These are phyloP conservation scores for Fusarium nematophilum DNA, from an alignment of 2,329 filamentous ascomycete species.

Conservation along the genomic window DNA sequence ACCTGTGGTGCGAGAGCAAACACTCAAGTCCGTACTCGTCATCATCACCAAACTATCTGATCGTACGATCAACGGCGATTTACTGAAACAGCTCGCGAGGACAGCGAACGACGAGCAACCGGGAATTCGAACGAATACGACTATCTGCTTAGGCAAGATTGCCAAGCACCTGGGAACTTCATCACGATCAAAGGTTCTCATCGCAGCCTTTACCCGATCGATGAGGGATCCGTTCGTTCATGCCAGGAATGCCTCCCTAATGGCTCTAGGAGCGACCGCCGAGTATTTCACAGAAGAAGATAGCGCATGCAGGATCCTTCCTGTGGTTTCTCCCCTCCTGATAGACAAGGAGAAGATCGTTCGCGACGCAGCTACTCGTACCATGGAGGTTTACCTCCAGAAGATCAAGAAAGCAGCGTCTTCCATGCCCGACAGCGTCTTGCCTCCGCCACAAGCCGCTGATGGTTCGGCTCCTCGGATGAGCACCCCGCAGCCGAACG, in stretches of 20 bases:
- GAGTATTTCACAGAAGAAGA: conserved; percentile 93
- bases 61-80: conserved; percentile 90
- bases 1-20: conserved; percentile 93
- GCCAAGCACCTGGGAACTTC: conserved; percentile 85
- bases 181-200: conserved; percentile 88
- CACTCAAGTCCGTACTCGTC: conserved; percentile 90
- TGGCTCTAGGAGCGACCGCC: conserved; percentile 85
- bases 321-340: conserved; percentile 83
- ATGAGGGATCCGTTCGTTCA: conserved; percentile 95
- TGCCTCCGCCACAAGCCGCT: conserved; percentile 73
- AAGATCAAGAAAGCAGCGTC: conserved; percentile 83
- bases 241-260: conserved; percentile 86
- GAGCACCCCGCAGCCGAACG: conserved; percentile 78
- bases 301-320: conserved; percentile 84
- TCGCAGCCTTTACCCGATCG: conserved; percentile 90
- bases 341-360: conserved; percentile 97
- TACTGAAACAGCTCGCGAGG: conserved; percentile 90
- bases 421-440: conserved; percentile 81
- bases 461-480: conserved; percentile 74
- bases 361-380: conserved; percentile 90
- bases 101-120: conserved; percentile 98
- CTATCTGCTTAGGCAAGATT: conserved; percentile 96
- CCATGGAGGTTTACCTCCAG: conserved; percentile 85
- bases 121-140: conserved; percentile 97
- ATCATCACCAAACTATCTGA: conserved; percentile 92